These are phyloP conservation scores for Epicoccum nigrum DNA, from an alignment of 2,329 filamentous ascomycete species.

Conservation along the genomic window DNA sequence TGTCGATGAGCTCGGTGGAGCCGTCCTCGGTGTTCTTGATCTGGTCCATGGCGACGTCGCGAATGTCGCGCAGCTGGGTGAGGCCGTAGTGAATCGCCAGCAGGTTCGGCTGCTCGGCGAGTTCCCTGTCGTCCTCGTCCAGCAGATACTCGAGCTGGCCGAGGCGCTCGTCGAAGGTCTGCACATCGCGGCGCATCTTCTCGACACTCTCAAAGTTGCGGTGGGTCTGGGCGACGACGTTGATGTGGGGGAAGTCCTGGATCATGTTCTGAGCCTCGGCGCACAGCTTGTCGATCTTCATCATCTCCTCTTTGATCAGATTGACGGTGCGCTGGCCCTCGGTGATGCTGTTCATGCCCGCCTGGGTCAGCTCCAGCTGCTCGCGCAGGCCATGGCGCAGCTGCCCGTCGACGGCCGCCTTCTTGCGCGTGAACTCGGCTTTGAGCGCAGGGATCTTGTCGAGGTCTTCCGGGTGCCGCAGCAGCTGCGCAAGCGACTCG, in stretches of 20 bases:
- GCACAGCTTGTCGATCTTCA: conserved; percentile 97
- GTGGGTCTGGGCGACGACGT: conserved; percentile 90
- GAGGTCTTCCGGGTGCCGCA: conserved; percentile 94
- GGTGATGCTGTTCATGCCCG: conserved; percentile 85
- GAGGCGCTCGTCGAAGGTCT: conserved; percentile 82
- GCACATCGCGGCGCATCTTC: conserved; percentile 88
- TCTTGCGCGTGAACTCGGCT: conserved; percentile 92
- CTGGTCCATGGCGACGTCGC: conserved; percentile 96
- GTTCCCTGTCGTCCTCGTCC: conserved; percentile 80
- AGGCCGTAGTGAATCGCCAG: conserved; percentile 90
- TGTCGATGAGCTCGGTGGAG: conserved; percentile 91
- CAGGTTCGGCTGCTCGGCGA: conserved; percentile 90
- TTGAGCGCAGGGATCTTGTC: conserved; percentile 93
- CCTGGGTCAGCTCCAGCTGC: conserved; percentile 92
- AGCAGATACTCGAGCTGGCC: conserved; percentile 78
- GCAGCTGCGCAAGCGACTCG: conserved; percentile 77
- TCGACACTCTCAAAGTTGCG: conserved; percentile 94
- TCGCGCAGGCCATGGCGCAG: conserved; percentile 86
- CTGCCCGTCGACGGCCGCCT: conserved; percentile 86
- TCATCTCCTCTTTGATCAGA: conserved; percentile 96
- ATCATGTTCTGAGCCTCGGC: conserved; percentile 98
- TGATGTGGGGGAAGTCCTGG: conserved; percentile 92
- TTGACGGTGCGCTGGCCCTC: conserved; percentile 92
- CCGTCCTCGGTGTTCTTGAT: conserved; percentile 83
- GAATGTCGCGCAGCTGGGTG: conserved; percentile 88